phyloP scores from a whole-genome alignment of 1,139 yeast species.

The Pichia sp. region DNA sequence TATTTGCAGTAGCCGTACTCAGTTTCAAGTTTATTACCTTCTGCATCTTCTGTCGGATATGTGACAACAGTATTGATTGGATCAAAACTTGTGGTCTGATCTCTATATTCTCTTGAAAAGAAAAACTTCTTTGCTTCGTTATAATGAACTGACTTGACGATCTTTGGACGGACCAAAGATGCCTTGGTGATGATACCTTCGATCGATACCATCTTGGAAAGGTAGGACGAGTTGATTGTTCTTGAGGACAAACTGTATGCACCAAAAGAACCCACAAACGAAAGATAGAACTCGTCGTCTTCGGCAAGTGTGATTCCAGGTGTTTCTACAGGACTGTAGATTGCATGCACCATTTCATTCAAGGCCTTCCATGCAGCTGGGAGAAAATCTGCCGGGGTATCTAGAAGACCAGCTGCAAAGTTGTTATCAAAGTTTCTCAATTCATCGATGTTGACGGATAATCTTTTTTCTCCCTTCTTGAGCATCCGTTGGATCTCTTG shows the following conservation, averaged over 20 bases:
- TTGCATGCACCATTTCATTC: conserved; percentile 70
- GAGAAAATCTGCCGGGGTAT: conserved; percentile 74
- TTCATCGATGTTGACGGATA: conserved; percentile 79
- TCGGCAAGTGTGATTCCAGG: conserved; percentile 50
- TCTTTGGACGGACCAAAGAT: conserved; percentile 88
- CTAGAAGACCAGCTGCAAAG: conserved; percentile 74
- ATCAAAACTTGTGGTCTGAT: conserved; percentile 86
- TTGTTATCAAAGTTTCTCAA: conserved; percentile 76
- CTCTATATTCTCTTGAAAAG: conserved; percentile 88
- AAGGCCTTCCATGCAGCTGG: conserved; percentile 91
- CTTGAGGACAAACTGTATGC: conserved; percentile 84
- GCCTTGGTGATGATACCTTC: conserved; percentile 97
- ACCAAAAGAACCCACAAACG: conserved; percentile 91
- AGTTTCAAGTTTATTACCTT: conserved; percentile 80
- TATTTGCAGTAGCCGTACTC: conserved; percentile 94
- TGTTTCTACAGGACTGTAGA: conserved; percentile 54
- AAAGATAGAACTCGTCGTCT: conserved; percentile 66
- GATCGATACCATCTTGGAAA: conserved; percentile 78
- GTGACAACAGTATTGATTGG: conserved; percentile 82
- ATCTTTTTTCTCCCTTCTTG: conserved; percentile 58
- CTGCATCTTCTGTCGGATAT: conserved; percentile 90
- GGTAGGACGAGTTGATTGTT: conserved; percentile 68
- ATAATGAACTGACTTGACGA: conserved; percentile 88
- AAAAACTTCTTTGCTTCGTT: conserved; percentile 81
- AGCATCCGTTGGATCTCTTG: conserved; percentile 71